Base-by-base conservation (phyloP, 441 rosid genomes). In the Isatis lusitanica region DNA sequence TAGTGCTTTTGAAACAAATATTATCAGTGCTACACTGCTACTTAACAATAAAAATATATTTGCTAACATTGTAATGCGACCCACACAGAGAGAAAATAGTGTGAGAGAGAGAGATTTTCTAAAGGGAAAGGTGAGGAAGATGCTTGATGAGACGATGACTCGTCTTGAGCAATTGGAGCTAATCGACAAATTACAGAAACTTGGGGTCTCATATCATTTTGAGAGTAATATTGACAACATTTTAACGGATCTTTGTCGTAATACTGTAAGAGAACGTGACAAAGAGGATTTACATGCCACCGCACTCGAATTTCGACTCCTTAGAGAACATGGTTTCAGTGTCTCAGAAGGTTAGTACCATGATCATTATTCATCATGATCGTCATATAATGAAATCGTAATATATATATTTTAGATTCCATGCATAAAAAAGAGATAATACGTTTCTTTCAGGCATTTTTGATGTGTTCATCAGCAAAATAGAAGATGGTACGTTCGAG, bases 191-290 rank as follows among this genome's bases (percentile, higher is more conserved):
- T 21, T 80, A 35, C 73, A 80, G 21, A 73, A 78, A 51, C 83
- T 83, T 17, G 85, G 83, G 17, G 5, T 78, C n/a, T 71, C 76
- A 8, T 64, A 78, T 51, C 82, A 75, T 24, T 80, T 75, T 52
- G 68, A 73, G 16, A 21, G 42, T 7, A 65, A 80, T 43, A 83
- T 78, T 11, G 53, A 31, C 3, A 30, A 13, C 5, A 46, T 44
- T 24, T 53, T 80, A 60, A 42, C 10, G 10, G 5, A 1, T 3
- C 3, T 21, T 17, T 66, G 50, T 36, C 57, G 7, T 9, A 30
- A 33, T 2, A 0, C 11, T 26, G 31, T 21, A 1, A 60, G 17
- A 12, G 16, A 60, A 9, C 9, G 13, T 46, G 21, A 21, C 4
- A 24, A 30, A 16, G 9, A 47, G 9, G 57, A 74, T 73, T 43